These are phyloP conservation scores for Aspergillus leporis DNA, from an alignment of 495 filamentous ascomycete species.

Conservation along the genomic window DNA sequence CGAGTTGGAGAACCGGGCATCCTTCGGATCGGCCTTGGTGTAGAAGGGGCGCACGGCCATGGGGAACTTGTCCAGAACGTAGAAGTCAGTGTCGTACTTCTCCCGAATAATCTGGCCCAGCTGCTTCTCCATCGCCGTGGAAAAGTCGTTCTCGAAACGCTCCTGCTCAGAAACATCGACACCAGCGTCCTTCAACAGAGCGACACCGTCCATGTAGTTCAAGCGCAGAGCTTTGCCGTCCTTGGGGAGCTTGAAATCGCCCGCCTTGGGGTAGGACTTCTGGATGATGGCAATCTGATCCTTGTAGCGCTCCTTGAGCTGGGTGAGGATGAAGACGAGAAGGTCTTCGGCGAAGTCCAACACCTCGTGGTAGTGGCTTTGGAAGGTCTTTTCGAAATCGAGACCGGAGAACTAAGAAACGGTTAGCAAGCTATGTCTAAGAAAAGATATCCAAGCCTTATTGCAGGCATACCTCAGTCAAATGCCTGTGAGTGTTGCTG, in stretches of 20 bases:
- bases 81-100: conserved; percentile 90
- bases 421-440: conserved; percentile 5
- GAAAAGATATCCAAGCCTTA: conserved; percentile 32
- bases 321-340: conserved; percentile 84
- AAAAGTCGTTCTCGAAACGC: conserved; percentile 66
- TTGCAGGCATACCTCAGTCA: conserved; percentile 68
- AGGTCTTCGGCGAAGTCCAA: conserved; percentile 77
- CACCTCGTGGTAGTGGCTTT: conserved; percentile 86
- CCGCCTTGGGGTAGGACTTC: conserved; percentile 57
- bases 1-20: conserved; percentile 71
- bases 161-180: conserved; percentile 75
- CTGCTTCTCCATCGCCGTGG: conserved; percentile 83
- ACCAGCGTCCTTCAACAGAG: conserved; percentile 76
- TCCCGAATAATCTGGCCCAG: conserved; percentile 81
- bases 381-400: conserved; percentile 96
- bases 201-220: conserved; percentile 82
- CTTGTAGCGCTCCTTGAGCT: conserved; percentile 66
- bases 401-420: conserved; percentile 75
- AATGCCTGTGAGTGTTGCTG: conserved; percentile 91
- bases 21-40: conserved; percentile 72
- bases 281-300: conserved; percentile 68
- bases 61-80: conserved; percentile 89
- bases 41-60: conserved; percentile 85
- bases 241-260: conserved; percentile 57
- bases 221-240: conserved; percentile 77